Conservation (phyloP, 1,139 yeast species). For the Lodderomyces jiufengensis region DNA sequence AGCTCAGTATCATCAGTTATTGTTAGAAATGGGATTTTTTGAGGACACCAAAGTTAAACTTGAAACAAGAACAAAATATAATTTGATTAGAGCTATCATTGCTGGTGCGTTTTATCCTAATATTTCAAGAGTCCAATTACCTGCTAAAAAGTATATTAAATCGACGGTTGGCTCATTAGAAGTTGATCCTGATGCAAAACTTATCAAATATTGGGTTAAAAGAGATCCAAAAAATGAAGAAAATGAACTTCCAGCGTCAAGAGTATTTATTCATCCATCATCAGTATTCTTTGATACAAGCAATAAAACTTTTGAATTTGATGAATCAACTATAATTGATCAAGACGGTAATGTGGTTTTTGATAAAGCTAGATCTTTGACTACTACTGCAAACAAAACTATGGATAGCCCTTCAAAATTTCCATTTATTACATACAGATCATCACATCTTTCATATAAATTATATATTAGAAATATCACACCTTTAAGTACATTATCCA, state of each 20-base stretch:
- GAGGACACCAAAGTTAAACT: slow-evolving; percentile 43
- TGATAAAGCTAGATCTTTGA: slow-evolving; percentile 21
- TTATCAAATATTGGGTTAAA: slow-evolving; percentile 69
- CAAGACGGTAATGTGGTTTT: slow-evolving; percentile 41
- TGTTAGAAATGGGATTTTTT: slow-evolving; percentile 76
- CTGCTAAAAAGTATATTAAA: slow-evolving; percentile 71
- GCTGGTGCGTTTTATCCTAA: slow-evolving; percentile 85
- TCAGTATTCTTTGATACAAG: slow-evolving; percentile 57
- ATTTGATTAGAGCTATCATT: slow-evolving; percentile 60
- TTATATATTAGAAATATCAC: slow-evolving; percentile 72
- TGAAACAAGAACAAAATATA: slow-evolving; percentile 21
- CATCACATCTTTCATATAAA: slow-evolving; percentile 63
- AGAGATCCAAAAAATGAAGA: slow-evolving; percentile 39
- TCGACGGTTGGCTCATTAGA: slow-evolving; percentile 79
- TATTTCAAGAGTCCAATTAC: slow-evolving; percentile 73
- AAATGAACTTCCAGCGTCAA: slow-evolving; percentile 45
- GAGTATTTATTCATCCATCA: slow-evolving; percentile 84
- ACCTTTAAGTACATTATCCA: slow-evolving; percentile 69
- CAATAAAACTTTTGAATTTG: slow-evolving; percentile 15
- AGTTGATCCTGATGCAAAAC: slow-evolving; percentile 75
- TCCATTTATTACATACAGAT: slow-evolving; percentile 53
- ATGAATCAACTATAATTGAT: slow-evolving; percentile 19
- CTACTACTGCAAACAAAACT: slow-evolving; percentile 13
- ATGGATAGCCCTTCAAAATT: slow-evolving; percentile 40
- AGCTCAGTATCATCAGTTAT: slow-evolving; percentile 60